phyloP scores from a whole-genome alignment of 805 yeast genomes.

The Candida pseudofarinosa region DNA sequence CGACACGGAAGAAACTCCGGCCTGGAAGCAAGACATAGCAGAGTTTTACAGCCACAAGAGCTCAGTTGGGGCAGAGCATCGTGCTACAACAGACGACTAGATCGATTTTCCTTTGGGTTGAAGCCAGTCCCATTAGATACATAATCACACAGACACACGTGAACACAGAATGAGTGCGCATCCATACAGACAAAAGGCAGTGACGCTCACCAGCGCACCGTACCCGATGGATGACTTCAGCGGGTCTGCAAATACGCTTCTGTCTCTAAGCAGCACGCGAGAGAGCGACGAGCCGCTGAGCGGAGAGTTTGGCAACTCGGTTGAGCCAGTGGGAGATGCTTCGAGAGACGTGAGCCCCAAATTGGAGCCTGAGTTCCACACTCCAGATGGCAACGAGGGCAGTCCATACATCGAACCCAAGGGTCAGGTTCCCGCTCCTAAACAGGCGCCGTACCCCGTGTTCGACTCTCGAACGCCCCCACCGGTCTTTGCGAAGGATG shows the following conservation, averaged over 20 bases:
- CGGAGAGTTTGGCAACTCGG: not conserved
- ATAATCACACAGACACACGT: too few species aligned
- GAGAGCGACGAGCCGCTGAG: not conserved
- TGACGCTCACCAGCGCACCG: slow-evolving; percentile 10
- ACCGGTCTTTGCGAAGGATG: slow-evolving; percentile 18
- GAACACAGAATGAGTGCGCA: slow-evolving; percentile 15
- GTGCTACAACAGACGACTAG: too few species aligned
- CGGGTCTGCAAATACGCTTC: not conserved
- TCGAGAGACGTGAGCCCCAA: not conserved
- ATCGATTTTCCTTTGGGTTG: too few species aligned
- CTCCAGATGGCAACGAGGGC: not conserved
- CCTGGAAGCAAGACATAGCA: too few species aligned
- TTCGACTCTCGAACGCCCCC: slow-evolving; percentile 24
- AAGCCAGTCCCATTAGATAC: too few species aligned
- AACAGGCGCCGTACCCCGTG: slow-evolving; percentile 13
- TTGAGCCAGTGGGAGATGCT: not conserved
- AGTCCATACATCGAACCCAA: not conserved
- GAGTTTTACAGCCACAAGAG: too few species aligned
- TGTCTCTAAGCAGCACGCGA: not conserved
- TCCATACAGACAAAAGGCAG: slow-evolving; percentile 25
- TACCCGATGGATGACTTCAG: slow-evolving; percentile 13
- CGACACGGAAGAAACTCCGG: too few species aligned
- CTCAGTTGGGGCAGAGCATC: too few species aligned
- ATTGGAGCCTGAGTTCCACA: not conserved
- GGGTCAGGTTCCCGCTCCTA: not conserved